Percentiles rank a stretch among this genome's conserved stretches.
phyloP scores from a whole-genome alignment of 1,284 basidiomycete species.

The Rugosomyces carneus region DNA sequence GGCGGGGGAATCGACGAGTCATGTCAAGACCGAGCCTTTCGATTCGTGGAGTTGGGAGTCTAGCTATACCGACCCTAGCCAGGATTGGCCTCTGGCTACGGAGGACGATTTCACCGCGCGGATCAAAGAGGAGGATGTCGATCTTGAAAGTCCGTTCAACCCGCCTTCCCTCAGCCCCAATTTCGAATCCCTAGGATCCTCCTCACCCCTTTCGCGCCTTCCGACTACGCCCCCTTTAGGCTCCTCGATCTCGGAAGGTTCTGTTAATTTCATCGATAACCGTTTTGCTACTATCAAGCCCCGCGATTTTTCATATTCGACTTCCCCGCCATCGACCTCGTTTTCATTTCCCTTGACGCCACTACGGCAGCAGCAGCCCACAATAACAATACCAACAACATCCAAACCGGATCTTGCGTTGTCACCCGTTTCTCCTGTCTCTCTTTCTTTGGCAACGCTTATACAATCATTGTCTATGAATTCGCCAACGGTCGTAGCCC shows the following conservation, averaged over 20 bases:
- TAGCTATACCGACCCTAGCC: conserved; percentile 13
- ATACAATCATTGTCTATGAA: conserved; percentile 34
- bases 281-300: conserved; percentile 27
- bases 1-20: conserved; percentile 20
- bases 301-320: conserved; percentile 24
- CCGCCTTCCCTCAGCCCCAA: conserved; percentile 13
- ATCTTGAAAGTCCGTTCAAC: conserved; percentile 29
- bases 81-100: conserved; percentile 19
- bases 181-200: conserved; percentile 9
- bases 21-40: conserved; percentile 38
- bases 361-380: conserved; percentile 7
- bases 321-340: conserved; percentile 8
- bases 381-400: conserved; percentile 5
- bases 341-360: conserved; percentile 14
- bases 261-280: conserved; percentile 15
- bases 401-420: conserved; percentile 14
- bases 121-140: conserved; percentile 41
- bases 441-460: conserved; percentile 26
- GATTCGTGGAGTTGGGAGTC: conserved; percentile 47
- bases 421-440: conserved; percentile 19
- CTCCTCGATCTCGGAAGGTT: conserved; percentile 16
- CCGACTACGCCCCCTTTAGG: conserved; percentile 21
- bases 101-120: conserved; percentile 25
- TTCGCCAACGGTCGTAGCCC: conserved; percentile 23
- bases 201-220: conserved; percentile 24